These are phyloP conservation scores for Termitomyces heimii DNA, from an alignment of 768 basidiomycete genomes.

Conservation along the genomic window DNA sequence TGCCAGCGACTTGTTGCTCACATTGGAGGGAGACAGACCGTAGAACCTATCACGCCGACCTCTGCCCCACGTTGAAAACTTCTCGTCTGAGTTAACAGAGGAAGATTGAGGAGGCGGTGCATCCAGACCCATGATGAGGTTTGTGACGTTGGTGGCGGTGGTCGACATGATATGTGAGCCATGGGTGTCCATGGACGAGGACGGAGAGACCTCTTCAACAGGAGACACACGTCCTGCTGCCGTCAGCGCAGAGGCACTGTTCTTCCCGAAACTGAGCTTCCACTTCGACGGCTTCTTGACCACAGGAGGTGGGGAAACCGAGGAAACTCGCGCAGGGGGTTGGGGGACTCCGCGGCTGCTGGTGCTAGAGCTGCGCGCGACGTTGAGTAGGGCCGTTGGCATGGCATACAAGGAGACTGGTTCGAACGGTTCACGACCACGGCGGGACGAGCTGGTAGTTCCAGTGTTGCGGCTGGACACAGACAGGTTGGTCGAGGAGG, in stretches of 20 bases:
- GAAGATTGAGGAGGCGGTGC: constrained; percentile 30
- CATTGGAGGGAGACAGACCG: constrained; percentile 8
- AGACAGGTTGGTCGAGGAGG: constrained; percentile 32
- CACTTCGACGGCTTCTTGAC: constrained; percentile 84
- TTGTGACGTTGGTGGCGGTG: constrained; percentile 75
- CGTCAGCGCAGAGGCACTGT: constrained; percentile 29
- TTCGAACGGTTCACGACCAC: constrained; percentile 29
- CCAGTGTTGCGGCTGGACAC: constrained; percentile 23
- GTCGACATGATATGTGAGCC: constrained; percentile 40
- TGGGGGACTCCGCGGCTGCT: constrained; percentile 10
- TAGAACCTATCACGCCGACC: constrained; percentile 31
- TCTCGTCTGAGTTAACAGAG: constrained; percentile 27
- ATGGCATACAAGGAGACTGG: constrained; percentile 41
- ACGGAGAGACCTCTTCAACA: constrained; percentile 31
- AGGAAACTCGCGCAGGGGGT: constrained; percentile 16
- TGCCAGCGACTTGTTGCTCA: constrained; percentile 13
- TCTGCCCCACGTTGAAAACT: constrained; percentile 40
- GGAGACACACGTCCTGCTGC: constrained; percentile 32
- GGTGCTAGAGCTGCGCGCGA: constrained; percentile 17
- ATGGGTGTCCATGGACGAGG: constrained; percentile 21
- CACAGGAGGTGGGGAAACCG: constrained; percentile 27
- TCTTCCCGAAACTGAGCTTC: constrained; percentile 73
- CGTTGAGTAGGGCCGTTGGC: constrained; percentile 27
- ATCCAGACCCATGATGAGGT: constrained; percentile 65
- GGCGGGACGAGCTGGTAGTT: constrained; percentile 16